phyloP scores from a whole-genome alignment of 2,329 filamentous ascomycete species.

The Fusarium armeniacum region DNA sequence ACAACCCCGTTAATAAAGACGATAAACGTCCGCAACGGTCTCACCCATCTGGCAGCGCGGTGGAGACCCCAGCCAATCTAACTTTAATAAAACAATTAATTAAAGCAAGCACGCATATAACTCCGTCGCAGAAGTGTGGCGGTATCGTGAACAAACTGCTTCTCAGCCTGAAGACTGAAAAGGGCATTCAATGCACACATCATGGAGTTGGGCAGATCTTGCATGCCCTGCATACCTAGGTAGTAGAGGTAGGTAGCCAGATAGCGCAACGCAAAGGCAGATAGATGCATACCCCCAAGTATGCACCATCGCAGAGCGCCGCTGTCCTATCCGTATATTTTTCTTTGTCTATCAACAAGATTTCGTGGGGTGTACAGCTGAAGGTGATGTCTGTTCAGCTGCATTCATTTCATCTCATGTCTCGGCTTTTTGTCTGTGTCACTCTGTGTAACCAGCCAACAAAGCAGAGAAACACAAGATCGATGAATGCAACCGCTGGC shows the following conservation, averaged over 20 bases:
- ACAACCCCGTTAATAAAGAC: conserved; percentile 15
- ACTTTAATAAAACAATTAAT: neutral
- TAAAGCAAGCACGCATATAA: neutral
- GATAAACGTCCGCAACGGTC: neutral
- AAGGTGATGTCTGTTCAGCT: neutral
- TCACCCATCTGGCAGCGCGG: neutral
- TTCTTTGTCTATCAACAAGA: neutral
- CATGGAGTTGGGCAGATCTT: neutral
- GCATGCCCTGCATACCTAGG: neutral
- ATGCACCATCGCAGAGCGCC: neutral
- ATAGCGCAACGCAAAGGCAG: neutral
- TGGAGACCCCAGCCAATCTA: neutral
- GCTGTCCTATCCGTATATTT: conserved; percentile 1
- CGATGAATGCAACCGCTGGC: conserved; percentile 23
- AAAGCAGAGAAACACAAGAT: conserved; percentile 37
- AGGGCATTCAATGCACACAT: neutral
- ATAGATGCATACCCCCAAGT: neutral
- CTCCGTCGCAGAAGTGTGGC: neutral
- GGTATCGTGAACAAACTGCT: neutral
- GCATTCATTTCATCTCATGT: conserved; percentile 22
- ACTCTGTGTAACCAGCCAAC: conserved; percentile 28
- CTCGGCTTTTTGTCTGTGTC: conserved; percentile 30
- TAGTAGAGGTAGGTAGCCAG: neutral
- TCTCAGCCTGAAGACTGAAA: neutral
- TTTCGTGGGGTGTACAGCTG: neutral